Evolutionary conservation across 169 alveolate species (phyloP).

Genomic region (Perkinsus olseni): DNA sequence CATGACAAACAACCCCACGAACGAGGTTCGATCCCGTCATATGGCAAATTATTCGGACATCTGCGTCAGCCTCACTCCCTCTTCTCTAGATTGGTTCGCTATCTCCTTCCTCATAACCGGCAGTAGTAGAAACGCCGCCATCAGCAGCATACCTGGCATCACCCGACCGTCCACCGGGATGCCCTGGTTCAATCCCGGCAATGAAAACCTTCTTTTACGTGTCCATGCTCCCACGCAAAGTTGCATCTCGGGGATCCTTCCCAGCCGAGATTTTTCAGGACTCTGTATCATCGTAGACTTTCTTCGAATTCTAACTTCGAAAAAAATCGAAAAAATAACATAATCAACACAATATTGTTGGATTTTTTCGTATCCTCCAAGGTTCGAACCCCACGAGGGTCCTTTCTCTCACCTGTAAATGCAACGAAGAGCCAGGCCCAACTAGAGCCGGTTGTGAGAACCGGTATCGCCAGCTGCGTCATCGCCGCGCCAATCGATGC

Average conservation of each 20-base stretch:
- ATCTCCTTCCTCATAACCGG: neutral
- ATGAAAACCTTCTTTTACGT: too few species aligned
- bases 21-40: too few species aligned
- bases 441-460: neutral
- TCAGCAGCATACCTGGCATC: neutral
- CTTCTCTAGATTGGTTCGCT: neutral
- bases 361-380: neutral
- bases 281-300: neutral
- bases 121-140: neutral
- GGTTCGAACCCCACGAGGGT: neutral
- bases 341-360: neutral
- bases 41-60: neutral
- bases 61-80: neutral
- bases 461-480: neutral
- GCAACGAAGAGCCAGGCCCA: neutral
- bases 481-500: neutral
- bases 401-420: neutral
- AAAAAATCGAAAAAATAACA: neutral
- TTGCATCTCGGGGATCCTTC: too few species aligned
- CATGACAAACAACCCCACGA: too few species aligned
- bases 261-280: too few species aligned
- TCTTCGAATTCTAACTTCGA: neutral
- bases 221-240: neutral
- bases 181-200: neutral
- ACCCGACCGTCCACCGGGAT: too few species aligned